phyloP scores from a whole-genome alignment of 2,329 filamentous ascomycete genomes.

The Zarea fungicola region DNA sequence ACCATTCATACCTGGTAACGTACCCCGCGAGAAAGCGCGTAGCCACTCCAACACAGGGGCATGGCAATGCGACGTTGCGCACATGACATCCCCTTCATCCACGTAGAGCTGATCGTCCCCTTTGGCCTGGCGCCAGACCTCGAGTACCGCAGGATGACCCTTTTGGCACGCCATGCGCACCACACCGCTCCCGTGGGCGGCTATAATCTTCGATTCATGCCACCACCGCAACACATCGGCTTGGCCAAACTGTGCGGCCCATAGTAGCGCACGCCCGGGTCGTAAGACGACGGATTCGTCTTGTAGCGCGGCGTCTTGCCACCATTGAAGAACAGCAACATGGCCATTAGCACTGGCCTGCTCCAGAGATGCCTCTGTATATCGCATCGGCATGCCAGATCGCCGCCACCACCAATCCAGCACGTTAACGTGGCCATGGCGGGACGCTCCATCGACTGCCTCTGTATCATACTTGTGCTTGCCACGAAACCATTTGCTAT shows the following conservation, averaged over 20 bases:
- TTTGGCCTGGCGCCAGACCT: constrained; percentile 71
- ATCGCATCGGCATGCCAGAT: constrained; percentile 70
- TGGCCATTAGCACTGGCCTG: constrained; percentile 81
- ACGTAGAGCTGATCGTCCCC: constrained; percentile 64
- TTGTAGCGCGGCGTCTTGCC: constrained; percentile 65
- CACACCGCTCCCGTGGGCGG: constrained; percentile 74
- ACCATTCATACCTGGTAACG: constrained; percentile 49
- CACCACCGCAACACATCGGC: constrained; percentile 79
- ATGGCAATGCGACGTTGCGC: constrained; percentile 82
- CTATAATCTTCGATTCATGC: constrained; percentile 74
- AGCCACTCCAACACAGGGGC: constrained; percentile 88
- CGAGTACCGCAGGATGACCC: constrained; percentile 77
- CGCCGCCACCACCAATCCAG: constrained; percentile 90
- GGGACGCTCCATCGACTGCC: constrained; percentile 81
- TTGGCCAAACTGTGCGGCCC: constrained; percentile 77
- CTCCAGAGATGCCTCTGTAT: constrained; percentile 82
- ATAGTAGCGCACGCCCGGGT: constrained; percentile 77
- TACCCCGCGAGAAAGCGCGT: constrained; percentile 61
- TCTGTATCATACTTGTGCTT: constrained; percentile 77
- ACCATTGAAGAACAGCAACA: constrained; percentile 87
- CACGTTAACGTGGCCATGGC: constrained; percentile 76
- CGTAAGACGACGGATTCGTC: constrained; percentile 60
- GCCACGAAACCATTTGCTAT: constrained; percentile 73
- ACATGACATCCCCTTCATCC: constrained; percentile 77
- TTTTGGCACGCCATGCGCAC: constrained; percentile 79